These are phyloP conservation scores for Ophiostoma angusticollis DNA, from an alignment of 2,329 filamentous ascomycete species.

Conservation along the genomic window DNA sequence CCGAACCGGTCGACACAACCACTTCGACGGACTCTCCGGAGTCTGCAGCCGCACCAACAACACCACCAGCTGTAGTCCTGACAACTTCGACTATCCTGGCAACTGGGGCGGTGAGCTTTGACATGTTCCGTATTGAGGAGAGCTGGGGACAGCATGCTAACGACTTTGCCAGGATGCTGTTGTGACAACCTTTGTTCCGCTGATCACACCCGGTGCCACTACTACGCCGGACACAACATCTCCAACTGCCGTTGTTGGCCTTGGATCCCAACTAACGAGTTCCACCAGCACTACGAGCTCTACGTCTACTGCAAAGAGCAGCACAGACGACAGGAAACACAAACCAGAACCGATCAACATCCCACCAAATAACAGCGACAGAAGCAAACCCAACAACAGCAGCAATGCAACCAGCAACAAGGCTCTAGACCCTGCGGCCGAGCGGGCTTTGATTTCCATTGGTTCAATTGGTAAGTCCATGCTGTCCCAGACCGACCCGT, in stretches of 20 bases:
- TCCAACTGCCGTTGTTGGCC: conserved; percentile 1
- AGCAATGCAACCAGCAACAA: conserved; percentile 3
- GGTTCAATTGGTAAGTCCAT: conserved; percentile 22
- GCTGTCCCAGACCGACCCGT: not conserved
- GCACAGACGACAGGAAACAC: conserved; percentile 7
- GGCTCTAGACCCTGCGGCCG: conserved; percentile 15
- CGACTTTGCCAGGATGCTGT: conserved; percentile 1
- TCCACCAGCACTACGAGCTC: no score
- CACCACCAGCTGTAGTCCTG: not conserved
- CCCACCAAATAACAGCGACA: no score
- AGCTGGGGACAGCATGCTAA: no score
- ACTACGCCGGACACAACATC: not conserved
- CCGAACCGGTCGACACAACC: not conserved
- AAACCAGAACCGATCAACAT: conserved; percentile 1
- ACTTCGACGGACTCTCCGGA: not conserved
- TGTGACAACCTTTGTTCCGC: conserved; percentile 5
- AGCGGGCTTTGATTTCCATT: conserved; percentile 21
- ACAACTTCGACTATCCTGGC: conserved; percentile 5
- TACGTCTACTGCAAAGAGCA: not conserved
- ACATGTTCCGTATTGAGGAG: no score
- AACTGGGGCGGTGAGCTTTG: conserved; percentile 3
- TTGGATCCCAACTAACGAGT: no score
- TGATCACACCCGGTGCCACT: conserved; percentile 5
- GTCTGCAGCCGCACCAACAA: not conserved
- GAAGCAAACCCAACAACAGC: not conserved